phyloP scores from a whole-genome alignment of 371 early-diverging fungal species.

The Cokeromyces recurvatus region DNA sequence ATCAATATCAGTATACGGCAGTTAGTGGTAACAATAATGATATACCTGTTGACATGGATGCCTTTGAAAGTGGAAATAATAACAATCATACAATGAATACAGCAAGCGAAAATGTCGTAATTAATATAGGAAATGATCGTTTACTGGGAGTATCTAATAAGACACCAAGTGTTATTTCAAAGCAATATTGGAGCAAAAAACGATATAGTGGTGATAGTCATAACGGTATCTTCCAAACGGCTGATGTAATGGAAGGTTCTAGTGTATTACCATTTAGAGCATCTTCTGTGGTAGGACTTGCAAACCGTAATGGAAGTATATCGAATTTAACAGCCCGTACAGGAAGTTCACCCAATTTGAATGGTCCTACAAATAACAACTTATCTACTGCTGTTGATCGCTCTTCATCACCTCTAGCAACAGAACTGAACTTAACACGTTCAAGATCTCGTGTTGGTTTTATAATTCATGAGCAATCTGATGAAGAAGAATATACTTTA shows the following conservation, averaged over 20 bases:
- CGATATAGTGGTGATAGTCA: constrained; percentile 34
- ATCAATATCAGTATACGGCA: constrained; percentile 10
- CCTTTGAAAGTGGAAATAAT: constrained; percentile 12
- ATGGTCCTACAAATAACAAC: constrained; percentile 2
- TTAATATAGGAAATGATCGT: constrained; percentile 1
- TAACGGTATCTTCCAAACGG: constrained; percentile 4
- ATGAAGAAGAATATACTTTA: constrained; percentile 23
- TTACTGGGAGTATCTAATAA: constrained; percentile 13
- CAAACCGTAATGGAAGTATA: constrained; percentile 20
- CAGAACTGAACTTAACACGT: constrained; percentile 2
- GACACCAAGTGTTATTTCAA: constrained; percentile 17
- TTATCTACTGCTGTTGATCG: constrained; percentile 5
- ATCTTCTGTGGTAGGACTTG: constrained; percentile 21
- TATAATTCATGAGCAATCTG: constrained; percentile 25
- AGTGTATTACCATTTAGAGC: constrained; percentile 24
- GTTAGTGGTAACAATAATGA: constrained; percentile 8
- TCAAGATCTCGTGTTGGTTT: constrained; percentile 24
- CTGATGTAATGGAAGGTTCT: constrained; percentile 17
- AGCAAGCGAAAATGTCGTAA: too few relatives aligned
- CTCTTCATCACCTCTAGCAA: constrained; percentile 13
- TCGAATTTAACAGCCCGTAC: constrained; percentile 24
- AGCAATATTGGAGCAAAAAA: constrained; percentile 29
- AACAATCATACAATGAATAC: constrained; percentile 6
- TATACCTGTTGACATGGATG: constrained; percentile 15
- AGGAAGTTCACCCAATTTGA: constrained; percentile 25